Percentiles rank a stretch among this genome's conserved stretches.
Conservation (phyloP, 352 stramenopile genomes). For the Globisporangium polare region DNA sequence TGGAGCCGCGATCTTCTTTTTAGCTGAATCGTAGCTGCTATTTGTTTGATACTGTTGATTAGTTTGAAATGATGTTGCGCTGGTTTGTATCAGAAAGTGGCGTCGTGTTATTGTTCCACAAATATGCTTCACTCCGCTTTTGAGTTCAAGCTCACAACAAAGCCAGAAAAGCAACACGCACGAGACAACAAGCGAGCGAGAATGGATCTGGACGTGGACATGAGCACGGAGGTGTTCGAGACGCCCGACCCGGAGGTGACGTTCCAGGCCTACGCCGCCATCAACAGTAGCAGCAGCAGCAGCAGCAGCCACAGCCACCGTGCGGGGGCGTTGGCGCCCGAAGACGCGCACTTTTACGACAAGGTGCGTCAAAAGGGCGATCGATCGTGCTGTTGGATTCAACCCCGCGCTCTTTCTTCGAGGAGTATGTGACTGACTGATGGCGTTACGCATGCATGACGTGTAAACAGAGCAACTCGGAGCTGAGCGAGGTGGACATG, state of each 20-base stretch:
- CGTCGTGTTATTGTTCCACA: not conserved
- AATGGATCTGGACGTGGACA: constrained; percentile 21
- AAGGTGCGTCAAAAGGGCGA: constrained; percentile 26
- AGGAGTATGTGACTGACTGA: not conserved
- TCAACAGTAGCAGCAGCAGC: constrained; percentile 23
- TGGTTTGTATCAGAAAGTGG: not conserved
- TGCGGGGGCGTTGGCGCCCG: constrained; percentile 18
- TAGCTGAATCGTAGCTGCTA: not conserved
- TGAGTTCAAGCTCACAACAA: too few relatives aligned
- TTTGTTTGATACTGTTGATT: not conserved
- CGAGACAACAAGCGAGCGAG: not conserved
- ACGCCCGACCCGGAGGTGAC: constrained; percentile 58
- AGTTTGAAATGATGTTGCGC: not conserved
- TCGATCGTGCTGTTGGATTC: not conserved
- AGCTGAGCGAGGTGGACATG: constrained; percentile 59
- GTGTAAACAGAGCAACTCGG: constrained; percentile 34
- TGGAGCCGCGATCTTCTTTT: not conserved
- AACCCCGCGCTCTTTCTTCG: not conserved
- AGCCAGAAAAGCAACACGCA: not conserved
- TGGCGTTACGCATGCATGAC: not conserved
- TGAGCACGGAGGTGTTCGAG: constrained; percentile 76
- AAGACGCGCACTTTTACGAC: constrained; percentile 51
- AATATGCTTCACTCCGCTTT: too few relatives aligned
- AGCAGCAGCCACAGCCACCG: constrained; percentile 8
- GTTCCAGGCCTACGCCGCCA: constrained; percentile 58